Evolutionary conservation across 2,329 filamentous ascomycete genomes (phyloP).

Genomic region (Trichoderma sp.): DNA sequence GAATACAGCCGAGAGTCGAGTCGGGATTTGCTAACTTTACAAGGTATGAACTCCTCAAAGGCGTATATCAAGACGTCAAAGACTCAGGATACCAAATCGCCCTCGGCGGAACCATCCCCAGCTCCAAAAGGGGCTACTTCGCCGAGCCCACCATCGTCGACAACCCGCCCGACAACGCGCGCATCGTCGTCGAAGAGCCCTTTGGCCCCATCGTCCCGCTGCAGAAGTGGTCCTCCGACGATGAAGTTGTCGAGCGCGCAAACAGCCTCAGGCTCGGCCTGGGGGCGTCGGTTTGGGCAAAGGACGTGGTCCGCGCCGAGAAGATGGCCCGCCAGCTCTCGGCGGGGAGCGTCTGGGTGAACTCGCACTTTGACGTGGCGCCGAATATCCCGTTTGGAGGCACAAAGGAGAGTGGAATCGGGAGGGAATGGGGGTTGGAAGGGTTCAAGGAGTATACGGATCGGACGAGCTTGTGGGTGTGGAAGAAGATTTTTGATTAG

Average conservation of each 20-base stretch:
- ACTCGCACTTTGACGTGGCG: conserved; percentile 44
- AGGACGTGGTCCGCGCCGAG: conserved; percentile 53
- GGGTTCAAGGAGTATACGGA: conserved; percentile 44
- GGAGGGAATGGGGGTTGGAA: conserved; percentile 50
- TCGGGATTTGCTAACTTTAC: neutral
- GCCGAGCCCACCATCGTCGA: conserved; percentile 39
- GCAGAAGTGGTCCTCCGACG: conserved; percentile 46
- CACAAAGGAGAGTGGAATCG: conserved; percentile 56
- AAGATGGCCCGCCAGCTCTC: conserved; percentile 57
- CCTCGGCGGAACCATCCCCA: conserved; percentile 34
- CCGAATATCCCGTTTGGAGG: conserved; percentile 52
- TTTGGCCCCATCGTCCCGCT: conserved; percentile 67
- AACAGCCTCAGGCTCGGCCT: conserved; percentile 59
- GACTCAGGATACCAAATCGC: conserved; percentile 40
- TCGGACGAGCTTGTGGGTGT: conserved; percentile 36
- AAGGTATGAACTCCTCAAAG: conserved; percentile 23
- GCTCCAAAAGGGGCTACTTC: conserved; percentile 34
- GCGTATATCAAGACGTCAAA: conserved; percentile 43
- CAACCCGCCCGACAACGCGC: conserved; percentile 37
- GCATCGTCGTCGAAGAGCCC: conserved; percentile 63
- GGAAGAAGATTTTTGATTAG: conserved; percentile 35
- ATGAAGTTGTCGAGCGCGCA: conserved; percentile 40
- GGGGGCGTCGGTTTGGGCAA: conserved; percentile 60
- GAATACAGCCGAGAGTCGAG: neutral
- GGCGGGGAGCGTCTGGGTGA: conserved; percentile 65